Conservation (phyloP, 2,329 filamentous ascomycete species). For the Fusarium sublunatum region DNA sequence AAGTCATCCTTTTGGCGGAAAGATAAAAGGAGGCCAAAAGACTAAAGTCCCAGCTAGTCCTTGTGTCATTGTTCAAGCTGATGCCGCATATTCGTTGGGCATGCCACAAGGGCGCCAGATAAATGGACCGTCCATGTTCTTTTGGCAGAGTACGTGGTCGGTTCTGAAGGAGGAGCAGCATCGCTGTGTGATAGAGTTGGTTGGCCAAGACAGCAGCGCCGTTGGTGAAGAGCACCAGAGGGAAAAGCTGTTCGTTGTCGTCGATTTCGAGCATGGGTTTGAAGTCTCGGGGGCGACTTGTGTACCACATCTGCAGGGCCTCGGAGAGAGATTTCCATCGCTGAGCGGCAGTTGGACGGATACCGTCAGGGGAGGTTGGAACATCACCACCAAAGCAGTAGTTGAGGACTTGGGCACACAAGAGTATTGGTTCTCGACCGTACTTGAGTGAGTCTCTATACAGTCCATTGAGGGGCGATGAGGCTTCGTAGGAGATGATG, state of each 20-base stretch:
- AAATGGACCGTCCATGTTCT: constrained; percentile 46
- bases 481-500: constrained; percentile 30
- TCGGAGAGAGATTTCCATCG: constrained; percentile 49
- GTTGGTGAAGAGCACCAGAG: constrained; percentile 53
- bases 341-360: constrained; percentile 38
- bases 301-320: constrained; percentile 50
- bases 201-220: constrained; percentile 60
- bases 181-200: constrained; percentile 67
- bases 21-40: constrained; percentile 59
- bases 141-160: constrained; percentile 58
- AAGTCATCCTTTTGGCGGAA: constrained; percentile 60
- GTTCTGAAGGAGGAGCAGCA: constrained; percentile 63
- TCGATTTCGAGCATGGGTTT: constrained; percentile 51
- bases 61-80: constrained; percentile 58
- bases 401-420: constrained; percentile 52
- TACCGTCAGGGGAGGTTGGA: constrained; percentile 17
- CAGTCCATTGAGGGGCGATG: constrained; percentile 34
- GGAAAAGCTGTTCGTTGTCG: constrained; percentile 48
- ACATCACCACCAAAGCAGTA: constrained; percentile 43
- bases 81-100: constrained; percentile 62
- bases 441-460: constrained; percentile 37
- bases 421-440: constrained; percentile 46
- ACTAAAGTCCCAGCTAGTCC: constrained; percentile 60
- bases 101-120: constrained; percentile 61
- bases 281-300: constrained; percentile 48